These are phyloP conservation scores for Colletotrichum magnum DNA, from an alignment of 2,329 filamentous ascomycete species.

Conservation along the genomic window DNA sequence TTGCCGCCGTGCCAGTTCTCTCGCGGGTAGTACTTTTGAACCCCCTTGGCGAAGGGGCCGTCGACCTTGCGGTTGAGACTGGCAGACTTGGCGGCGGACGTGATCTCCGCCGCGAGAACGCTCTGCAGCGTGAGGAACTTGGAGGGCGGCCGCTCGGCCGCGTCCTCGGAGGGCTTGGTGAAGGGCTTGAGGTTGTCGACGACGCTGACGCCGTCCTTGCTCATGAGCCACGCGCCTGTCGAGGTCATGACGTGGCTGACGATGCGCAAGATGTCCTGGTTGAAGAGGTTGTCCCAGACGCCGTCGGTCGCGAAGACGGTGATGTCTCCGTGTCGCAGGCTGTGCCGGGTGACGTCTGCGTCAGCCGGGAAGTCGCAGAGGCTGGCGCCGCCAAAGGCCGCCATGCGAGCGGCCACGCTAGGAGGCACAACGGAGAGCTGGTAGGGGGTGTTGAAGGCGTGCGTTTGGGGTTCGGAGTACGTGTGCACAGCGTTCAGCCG, in stretches of 20 bases:
- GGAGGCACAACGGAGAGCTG: conserved; percentile 92
- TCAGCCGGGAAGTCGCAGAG: conserved; percentile 88
- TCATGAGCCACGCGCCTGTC: conserved; percentile 80
- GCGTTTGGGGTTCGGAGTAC: conserved; percentile 88
- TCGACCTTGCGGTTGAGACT: conserved; percentile 86
- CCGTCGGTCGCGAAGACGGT: conserved; percentile 96
- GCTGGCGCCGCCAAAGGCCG: conserved; percentile 85
- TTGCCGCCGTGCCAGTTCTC: conserved; percentile 95
- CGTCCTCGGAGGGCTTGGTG: conserved; percentile 58
- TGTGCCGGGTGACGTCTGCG: conserved; percentile 82
- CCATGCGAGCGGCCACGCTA: conserved; percentile 82
- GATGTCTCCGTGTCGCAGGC: conserved; percentile 90
- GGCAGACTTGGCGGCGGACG: conserved; percentile 85
- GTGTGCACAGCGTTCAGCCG: conserved; percentile 88
- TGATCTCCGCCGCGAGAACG: conserved; percentile 83
- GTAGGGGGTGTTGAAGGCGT: conserved; percentile 97
- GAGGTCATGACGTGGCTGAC: conserved; percentile 83
- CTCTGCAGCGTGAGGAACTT: conserved; percentile 75
- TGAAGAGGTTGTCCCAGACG: conserved; percentile 95
- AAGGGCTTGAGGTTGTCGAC: conserved; percentile 70
- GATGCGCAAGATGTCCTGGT: conserved; percentile 87
- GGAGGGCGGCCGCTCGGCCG: conserved; percentile 42
- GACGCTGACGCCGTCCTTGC: conserved; percentile 71
- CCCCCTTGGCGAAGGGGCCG: conserved; percentile 95
- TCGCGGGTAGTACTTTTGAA: conserved; percentile 87